Evolutionary conservation across 192 early-diverging fungal genomes (phyloP), one percentile per base, ranked within the genome.

Genomic region (Entomortierella lignicola): DNA sequence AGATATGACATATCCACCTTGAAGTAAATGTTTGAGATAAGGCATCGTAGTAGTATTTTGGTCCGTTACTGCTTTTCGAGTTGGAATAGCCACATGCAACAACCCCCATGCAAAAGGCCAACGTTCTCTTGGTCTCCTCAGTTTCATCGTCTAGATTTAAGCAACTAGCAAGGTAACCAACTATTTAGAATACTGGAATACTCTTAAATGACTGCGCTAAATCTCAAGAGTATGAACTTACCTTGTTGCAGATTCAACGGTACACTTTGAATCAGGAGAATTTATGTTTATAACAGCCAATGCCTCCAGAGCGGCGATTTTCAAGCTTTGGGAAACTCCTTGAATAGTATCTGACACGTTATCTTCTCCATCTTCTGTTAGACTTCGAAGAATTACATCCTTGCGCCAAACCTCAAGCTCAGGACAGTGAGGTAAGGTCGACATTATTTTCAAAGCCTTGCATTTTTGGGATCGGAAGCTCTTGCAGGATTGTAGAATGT

Each of bases 371-470:
- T 18, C 25, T 2, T 37, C 21, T 41, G 47, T 61, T 27, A 74
- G 50, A 15, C 44, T 59, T 5, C 60, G 48, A n/a, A 74, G 8
- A 25, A 66, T 55, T 4, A 66, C 30, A 26, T 63, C 50, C 0
- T 8, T 42, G 4, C 72, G 60, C 72, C 72, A 77, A 3, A n/a
- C 29, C 27, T 56, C 43, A 11, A 61, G 30, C 20, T 55, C 47
- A 15, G 48, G 42, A 31, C 58, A 67, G 8, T 52, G 39, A 23
- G 52, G 41, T 17, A 77, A 51, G 0, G 72, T 77, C n/a, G 66
- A 44, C 60, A 77, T 77, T 43, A 77, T 32, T 25, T n/a, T 47
- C n/a, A 79, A n/a, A 23, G 75, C 75, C 30, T 70, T 65, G 18
- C 43, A 5, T 29, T 69, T 65, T 7, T 79, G 55, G 5, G 50